Evolutionary conservation across 768 basidiomycete species (phyloP).

Genomic region (Pleurotus djamor): DNA sequence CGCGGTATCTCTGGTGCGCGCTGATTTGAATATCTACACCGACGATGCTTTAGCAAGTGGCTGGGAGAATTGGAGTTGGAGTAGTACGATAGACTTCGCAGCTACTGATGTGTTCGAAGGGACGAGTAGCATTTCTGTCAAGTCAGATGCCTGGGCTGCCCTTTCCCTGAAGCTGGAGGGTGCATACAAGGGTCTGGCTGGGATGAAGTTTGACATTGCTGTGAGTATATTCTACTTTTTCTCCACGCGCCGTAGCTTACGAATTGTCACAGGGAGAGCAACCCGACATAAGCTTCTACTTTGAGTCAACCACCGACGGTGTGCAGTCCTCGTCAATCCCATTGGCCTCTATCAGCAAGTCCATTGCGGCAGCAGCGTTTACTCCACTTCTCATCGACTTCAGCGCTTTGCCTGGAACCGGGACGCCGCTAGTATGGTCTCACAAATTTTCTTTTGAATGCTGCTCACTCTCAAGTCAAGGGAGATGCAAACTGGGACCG

Average conservation of each 20-base stretch:
- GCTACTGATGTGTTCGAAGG: slow-evolving; percentile 43
- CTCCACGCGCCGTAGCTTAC: neutral
- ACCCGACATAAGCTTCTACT: slow-evolving; percentile 39
- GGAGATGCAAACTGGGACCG: slow-evolving; percentile 46
- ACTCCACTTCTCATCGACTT: slow-evolving; percentile 47
- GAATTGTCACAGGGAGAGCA: slow-evolving; percentile 31
- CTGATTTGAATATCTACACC: slow-evolving; percentile 39
- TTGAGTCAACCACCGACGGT: slow-evolving; percentile 36
- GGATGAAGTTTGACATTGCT: slow-evolving; percentile 49
- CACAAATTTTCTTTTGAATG: too few relatives aligned
- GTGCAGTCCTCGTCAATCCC: slow-evolving; percentile 34
- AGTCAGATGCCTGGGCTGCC: slow-evolving; percentile 39
- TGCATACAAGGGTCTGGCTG: slow-evolving; percentile 40
- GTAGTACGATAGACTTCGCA: slow-evolving; percentile 37
- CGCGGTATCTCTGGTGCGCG: neutral
- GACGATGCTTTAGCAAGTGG: slow-evolving; percentile 37
- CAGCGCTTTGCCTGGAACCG: slow-evolving; percentile 38
- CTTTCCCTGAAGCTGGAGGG: slow-evolving; percentile 40
- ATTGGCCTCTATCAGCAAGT: slow-evolving; percentile 37
- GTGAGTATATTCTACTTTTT: slow-evolving; percentile 20
- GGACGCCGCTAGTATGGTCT: slow-evolving; percentile 29
- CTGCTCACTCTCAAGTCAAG: slow-evolving; percentile 14
- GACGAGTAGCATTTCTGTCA: slow-evolving; percentile 39
- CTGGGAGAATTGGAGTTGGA: slow-evolving; percentile 58
- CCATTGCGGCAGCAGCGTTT: slow-evolving; percentile 32